phyloP scores from a whole-genome alignment of 148 eudicot species.

The Limonium bicolor region DNA sequence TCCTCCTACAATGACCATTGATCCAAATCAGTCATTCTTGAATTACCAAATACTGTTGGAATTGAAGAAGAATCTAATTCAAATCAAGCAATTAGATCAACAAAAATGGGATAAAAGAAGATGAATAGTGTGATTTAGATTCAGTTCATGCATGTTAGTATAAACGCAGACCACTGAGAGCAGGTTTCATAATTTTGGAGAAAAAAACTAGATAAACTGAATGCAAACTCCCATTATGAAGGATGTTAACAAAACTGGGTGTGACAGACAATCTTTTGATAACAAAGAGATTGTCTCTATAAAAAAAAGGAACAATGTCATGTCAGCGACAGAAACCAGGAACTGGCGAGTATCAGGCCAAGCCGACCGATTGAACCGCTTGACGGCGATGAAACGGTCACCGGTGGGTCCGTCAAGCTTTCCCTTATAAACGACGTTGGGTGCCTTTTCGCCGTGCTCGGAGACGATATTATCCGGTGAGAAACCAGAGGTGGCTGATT shows the following conservation, averaged over 20 bases:
- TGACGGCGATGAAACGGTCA: conserved; percentile 30
- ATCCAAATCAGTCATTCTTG: conserved; percentile 1
- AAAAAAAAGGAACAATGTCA: no score
- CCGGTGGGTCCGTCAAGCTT: conserved; percentile 14
- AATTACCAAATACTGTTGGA: neutral
- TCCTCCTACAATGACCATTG: conserved; percentile 25
- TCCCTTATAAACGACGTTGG: conserved; percentile 51
- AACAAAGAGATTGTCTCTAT: no score
- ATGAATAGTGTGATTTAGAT: no score
- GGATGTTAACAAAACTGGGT: no score
- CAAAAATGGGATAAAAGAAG: neutral
- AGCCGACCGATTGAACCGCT: conserved; percentile 44
- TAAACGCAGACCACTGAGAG: neutral
- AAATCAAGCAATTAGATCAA: neutral
- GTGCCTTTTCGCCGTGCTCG: conserved; percentile 61
- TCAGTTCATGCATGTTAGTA: no score
- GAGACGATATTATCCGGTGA: conserved; percentile 37
- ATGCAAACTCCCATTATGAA: no score
- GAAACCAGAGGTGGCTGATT: conserved; percentile 34
- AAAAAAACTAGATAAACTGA: neutral
- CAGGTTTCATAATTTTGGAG: neutral
- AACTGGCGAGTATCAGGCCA: conserved; percentile 64
- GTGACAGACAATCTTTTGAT: no score
- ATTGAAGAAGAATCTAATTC: neutral
- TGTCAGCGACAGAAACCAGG: conserved; percentile 25